A percentile compares a stretch with the other conserved stretches of the same genome.
These are phyloP conservation scores for Scutellaria galericulata DNA, from an alignment of 257 asterid genomes.

Conservation along the genomic window DNA sequence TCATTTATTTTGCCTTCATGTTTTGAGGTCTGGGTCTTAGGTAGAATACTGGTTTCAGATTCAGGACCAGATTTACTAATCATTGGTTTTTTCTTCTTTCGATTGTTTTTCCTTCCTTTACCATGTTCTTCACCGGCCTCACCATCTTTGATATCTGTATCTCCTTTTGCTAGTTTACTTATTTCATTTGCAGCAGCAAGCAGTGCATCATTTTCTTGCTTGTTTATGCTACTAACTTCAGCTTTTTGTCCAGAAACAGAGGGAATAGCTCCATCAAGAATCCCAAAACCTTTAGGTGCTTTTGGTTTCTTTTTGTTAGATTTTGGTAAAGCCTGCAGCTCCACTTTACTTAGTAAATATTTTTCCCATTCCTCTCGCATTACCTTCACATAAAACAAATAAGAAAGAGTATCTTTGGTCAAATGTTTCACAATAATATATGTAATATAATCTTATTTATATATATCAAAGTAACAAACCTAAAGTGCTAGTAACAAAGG, in stretches of 20 bases:
- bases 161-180: constrained; percentile 57
- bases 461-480: constrained; percentile 8
- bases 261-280: constrained; percentile 78
- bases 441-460: neutral
- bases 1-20: constrained; percentile 40
- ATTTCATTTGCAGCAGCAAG: constrained; percentile 80
- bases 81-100: constrained; percentile 52
- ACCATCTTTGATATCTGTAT: constrained; percentile 45
- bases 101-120: constrained; percentile 49
- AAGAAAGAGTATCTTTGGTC: constrained; percentile 18
- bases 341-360: constrained; percentile 90
- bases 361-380: constrained; percentile 93
- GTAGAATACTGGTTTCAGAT: constrained; percentile 49
- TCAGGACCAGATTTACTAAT: constrained; percentile 47
- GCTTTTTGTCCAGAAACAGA: constrained; percentile 69
- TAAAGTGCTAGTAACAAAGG: neutral
- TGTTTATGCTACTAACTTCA: constrained; percentile 78
- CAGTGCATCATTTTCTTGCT: constrained; percentile 87
- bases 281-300: constrained; percentile 86
- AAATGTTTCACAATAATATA: constrained; percentile 23
- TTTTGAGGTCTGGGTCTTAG: constrained; percentile 44
- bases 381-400: constrained; percentile 55
- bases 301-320: constrained; percentile 73
- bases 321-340: constrained; percentile 89
- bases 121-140: constrained; percentile 46